phyloP scores from a whole-genome alignment of 257 asterid species.

The Solanum gandarillasii region DNA sequence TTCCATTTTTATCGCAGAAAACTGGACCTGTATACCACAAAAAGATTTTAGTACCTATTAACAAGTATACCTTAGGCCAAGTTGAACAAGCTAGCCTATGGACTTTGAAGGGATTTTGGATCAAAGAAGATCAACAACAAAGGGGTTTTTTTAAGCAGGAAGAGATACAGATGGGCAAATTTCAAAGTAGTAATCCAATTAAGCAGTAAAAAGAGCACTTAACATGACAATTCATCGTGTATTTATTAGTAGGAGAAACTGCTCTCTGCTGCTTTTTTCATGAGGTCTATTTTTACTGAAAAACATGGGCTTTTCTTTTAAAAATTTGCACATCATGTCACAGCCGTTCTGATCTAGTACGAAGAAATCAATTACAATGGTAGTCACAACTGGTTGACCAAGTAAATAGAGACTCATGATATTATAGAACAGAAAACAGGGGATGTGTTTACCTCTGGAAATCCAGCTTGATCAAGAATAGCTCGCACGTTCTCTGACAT shows the following conservation, averaged over 20 bases:
- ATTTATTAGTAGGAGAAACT: not conserved
- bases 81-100: not conserved
- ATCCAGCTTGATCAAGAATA: slow-evolving; percentile 96
- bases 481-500: slow-evolving; percentile 98
- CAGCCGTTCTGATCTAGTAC: not conserved
- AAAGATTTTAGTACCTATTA: not conserved
- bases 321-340: not conserved
- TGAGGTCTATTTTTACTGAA: not conserved
- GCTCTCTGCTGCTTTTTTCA: not conserved
- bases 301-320: not conserved
- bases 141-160: not conserved
- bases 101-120: not conserved
- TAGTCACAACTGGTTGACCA: not conserved
- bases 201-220: not conserved
- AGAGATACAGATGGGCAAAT: not conserved
- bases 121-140: not conserved
- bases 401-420: not conserved
- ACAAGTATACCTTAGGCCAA: not conserved
- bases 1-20: not conserved
- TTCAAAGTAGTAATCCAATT: not conserved
- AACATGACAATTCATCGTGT: not conserved
- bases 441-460: slow-evolving; percentile 44
- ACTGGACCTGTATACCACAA: not conserved
- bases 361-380: not conserved
- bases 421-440: not conserved